Evolutionary conservation across 2,329 filamentous ascomycete genomes (phyloP), one percentile per base, ranked within the genome.

Genomic region (Penicillium sp.): DNA sequence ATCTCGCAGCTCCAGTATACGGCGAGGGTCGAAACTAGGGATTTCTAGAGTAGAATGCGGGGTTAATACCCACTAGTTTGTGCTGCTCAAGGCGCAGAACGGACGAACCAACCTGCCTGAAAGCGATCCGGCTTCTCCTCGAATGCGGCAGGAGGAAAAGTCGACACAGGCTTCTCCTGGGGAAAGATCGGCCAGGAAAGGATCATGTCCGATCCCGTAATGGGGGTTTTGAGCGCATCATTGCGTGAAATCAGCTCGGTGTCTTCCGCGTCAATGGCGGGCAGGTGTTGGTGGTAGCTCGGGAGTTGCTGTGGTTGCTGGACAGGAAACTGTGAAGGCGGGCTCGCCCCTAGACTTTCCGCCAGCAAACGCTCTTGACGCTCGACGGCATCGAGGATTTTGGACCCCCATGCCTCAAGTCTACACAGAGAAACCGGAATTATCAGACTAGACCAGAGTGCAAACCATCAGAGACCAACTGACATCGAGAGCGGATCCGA

Each of bases 151-250:
- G 67, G 62, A 29, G 69, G 69, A 47, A 70, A 70, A 13, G 69
- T 70, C 9, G 66, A 62, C n/a, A 67, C 66, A 13, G 69, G 66
- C 51, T 67, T 70, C 15, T 70, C 64, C 41, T 52, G 60, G 5
- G 69, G 69, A 35, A 70, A 70, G 8, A 70, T 69, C 19, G 69
- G 69, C 69, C 69, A 70, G 59, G 53, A 63, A 19, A 70, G 68
- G 53, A 70, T 70, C 69, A 70, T 70, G 38, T 70, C 67, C 3
- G 69, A 70, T n/a, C 69, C 69, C 3, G 69, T 70, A 31, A 70
- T 70, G 5, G 67, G 68, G 19, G 69, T 70, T 19, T 66, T 70
- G 23, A 62, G 66, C 3, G 69, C 62, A 67, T 70, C 69, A 60
- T 70, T 70, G 48, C 69, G 67, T 4, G 69, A 70, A 8, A 70